phyloP scores from a whole-genome alignment of 164 flowering plant species.

The Buxus sempervirens region DNA sequence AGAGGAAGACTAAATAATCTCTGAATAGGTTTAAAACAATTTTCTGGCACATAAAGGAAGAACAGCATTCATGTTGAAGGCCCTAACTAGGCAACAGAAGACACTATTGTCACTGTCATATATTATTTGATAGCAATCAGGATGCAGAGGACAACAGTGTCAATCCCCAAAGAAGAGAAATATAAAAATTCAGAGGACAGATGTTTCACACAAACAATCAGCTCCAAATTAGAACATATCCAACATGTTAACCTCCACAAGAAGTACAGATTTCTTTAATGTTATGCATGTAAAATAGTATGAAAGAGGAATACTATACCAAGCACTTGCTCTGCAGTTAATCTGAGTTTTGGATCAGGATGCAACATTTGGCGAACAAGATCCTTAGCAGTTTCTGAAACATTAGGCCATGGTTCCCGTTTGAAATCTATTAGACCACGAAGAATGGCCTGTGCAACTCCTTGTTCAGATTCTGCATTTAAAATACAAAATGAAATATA shows the following conservation, averaged over 20 bases:
- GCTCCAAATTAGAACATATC: not conserved
- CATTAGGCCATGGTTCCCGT: conserved; percentile 72
- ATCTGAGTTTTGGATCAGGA: conserved; percentile 84
- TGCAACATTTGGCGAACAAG: conserved; percentile 88
- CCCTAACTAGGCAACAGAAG: no score
- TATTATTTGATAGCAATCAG: no score
- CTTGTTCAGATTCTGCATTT: conserved; percentile 86
- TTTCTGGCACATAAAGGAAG: no score
- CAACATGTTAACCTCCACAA: not conserved
- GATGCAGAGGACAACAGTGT: no score
- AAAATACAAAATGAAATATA: not conserved
- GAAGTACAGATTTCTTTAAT: not conserved
- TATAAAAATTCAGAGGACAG: no score
- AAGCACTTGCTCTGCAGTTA: conserved; percentile 87
- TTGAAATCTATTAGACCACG: conserved; percentile 90
- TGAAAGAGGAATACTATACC: conserved; percentile 42
- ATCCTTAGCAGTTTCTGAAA: conserved; percentile 88
- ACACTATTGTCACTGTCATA: no score
- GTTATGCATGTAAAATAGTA: conserved; percentile 2
- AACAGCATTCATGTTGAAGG: no score
- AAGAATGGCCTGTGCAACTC: conserved; percentile 95
- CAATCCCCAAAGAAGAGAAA: no score
- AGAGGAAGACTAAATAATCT: no score
- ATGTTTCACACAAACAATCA: no score
- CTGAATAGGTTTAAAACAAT: no score